These are phyloP conservation scores for Venturia asperata DNA, from an alignment of 2,329 filamentous ascomycete genomes.

Conservation along the genomic window DNA sequence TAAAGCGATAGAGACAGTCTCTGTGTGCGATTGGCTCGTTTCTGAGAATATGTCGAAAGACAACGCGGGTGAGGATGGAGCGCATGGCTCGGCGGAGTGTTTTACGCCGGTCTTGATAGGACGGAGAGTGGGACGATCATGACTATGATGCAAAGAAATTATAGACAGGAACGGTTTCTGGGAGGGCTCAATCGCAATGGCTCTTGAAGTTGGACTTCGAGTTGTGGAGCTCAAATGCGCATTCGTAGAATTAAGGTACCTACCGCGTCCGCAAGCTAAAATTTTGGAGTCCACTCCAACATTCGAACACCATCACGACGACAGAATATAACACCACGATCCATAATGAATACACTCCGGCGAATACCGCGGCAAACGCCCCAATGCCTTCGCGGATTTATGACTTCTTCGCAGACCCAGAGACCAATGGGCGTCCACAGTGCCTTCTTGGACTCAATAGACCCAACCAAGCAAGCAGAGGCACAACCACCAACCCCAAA, in stretches of 20 bases:
- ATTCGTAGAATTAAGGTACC: too few relatives aligned
- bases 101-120: not conserved
- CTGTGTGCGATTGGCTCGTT: constrained; percentile 43
- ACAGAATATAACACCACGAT: not conserved
- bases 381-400: not conserved
- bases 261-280: not conserved
- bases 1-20: constrained; percentile 35
- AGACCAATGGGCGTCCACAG: not conserved
- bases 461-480: constrained; percentile 10
- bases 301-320: too few relatives aligned
- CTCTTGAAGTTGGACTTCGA: not conserved
- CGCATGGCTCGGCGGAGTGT: constrained; percentile 26
- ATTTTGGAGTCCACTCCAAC: not conserved
- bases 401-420: not conserved
- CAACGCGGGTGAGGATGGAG: constrained; percentile 53
- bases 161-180: not conserved
- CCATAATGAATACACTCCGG: not conserved
- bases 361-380: constrained; percentile 8
- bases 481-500: constrained; percentile 24
- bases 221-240: not conserved
- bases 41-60: constrained; percentile 51
- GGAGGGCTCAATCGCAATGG: not conserved
- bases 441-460: not conserved
- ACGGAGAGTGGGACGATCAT: not conserved
- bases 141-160: not conserved